Conservation (phyloP, 2,329 filamentous ascomycete genomes). For the Berkeleyomyces rouxiae region DNA sequence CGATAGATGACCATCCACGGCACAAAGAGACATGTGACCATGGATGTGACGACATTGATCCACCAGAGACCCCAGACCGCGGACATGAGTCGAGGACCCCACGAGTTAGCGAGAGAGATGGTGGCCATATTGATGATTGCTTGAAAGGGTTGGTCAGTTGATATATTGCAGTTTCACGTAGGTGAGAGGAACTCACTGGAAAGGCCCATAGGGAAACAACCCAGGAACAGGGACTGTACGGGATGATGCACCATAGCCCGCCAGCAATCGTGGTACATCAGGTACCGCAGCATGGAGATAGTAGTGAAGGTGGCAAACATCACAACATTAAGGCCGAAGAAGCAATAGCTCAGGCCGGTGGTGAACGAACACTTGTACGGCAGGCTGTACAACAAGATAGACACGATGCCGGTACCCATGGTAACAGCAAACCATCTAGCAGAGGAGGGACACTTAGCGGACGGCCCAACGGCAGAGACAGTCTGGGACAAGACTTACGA, state of each 20-base stretch:
- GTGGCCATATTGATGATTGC: constrained; percentile 49
- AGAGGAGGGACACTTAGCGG: neutral
- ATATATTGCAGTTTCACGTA: neutral
- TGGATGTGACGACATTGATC: constrained; percentile 35
- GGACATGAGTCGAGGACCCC: constrained; percentile 38
- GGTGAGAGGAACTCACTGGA: constrained; percentile 20
- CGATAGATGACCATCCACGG: constrained; percentile 39
- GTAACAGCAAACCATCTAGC: constrained; percentile 40
- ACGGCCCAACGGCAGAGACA: neutral
- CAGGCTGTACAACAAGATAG: constrained; percentile 43
- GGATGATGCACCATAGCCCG: constrained; percentile 50
- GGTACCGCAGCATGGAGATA: constrained; percentile 43
- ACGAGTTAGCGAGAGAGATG: constrained; percentile 41
- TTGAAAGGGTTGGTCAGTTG: neutral
- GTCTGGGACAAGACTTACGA: constrained; percentile 25
- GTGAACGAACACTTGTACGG: constrained; percentile 43
- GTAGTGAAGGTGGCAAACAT: constrained; percentile 39
- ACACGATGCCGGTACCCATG: constrained; percentile 54
- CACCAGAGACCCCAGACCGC: constrained; percentile 44
- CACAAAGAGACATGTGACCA: constrained; percentile 35
- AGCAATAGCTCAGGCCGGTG: constrained; percentile 38
- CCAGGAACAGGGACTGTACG: constrained; percentile 50
- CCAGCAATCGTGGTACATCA: constrained; percentile 50
- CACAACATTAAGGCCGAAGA: constrained; percentile 42
- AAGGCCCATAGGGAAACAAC: constrained; percentile 51